Percentiles rank a stretch among this genome's conserved stretches.
Evolutionary conservation across 106 monocot species (phyloP).

Genomic region (Dactylorhiza incarnata): DNA sequence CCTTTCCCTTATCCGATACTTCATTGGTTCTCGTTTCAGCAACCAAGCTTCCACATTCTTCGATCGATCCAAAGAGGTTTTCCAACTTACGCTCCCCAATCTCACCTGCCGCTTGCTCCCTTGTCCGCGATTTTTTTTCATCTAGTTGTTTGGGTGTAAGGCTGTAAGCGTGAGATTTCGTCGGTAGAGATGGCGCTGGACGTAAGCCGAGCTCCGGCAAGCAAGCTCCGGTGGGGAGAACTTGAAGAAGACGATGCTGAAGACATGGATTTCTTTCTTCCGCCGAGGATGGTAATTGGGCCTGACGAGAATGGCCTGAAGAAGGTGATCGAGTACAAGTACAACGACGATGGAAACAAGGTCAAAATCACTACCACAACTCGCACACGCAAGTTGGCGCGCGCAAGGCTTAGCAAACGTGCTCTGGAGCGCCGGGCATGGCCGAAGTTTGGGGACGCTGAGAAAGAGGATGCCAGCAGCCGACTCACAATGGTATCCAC

Average conservation of each 20-base stretch:
- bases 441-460: conserved; percentile 84
- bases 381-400: conserved; percentile 56
- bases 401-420: conserved; percentile 72
- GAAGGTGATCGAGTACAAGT: conserved; percentile 62
- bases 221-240: conserved; percentile 72
- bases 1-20: no score
- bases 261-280: conserved; percentile 60
- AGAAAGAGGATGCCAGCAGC: conserved; percentile 51
- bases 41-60: no score
- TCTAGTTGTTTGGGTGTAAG: no score
- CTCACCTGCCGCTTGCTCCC: no score
- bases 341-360: conserved; percentile 77
- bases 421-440: conserved; percentile 76
- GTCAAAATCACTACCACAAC: conserved; percentile 71
- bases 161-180: not conserved
- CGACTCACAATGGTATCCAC: conserved; percentile 88
- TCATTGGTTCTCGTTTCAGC: no score
- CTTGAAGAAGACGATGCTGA: conserved; percentile 74
- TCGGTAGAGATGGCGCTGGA: conserved; percentile 19
- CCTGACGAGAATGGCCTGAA: conserved; percentile 81
- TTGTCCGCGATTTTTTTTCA: no score
- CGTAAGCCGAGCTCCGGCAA: conserved; percentile 14
- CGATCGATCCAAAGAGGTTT: no score
- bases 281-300: conserved; percentile 63
- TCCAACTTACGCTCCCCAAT: no score